Evolutionary conservation across 148 eudicot species (phyloP).

Genomic region (Drosera capensis): DNA sequence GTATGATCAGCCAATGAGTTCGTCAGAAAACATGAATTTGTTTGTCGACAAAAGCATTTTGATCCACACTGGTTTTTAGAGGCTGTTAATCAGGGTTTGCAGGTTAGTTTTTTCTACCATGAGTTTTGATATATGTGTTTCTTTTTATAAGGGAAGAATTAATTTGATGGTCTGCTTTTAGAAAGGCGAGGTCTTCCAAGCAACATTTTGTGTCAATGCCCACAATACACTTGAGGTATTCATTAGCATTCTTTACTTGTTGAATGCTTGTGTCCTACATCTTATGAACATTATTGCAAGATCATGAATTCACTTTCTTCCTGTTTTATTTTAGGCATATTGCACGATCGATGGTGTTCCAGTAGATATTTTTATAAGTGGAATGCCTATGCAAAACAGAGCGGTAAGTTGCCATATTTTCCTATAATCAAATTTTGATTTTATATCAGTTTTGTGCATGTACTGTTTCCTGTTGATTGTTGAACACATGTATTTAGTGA

Average conservation of each 20-base stretch:
- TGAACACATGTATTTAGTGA: too few relatives aligned
- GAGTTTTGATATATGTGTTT: neutral
- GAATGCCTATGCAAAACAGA: slow-evolving; percentile 66
- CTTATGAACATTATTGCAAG: neutral
- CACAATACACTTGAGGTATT: slow-evolving; percentile 76
- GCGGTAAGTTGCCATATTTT: slow-evolving; percentile 94
- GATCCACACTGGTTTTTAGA: slow-evolving; percentile 40
- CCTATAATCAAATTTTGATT: too few relatives aligned
- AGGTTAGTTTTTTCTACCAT: slow-evolving; percentile 24
- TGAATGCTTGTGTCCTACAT: neutral
- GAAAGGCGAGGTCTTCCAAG: slow-evolving; percentile 66
- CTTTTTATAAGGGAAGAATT: neutral
- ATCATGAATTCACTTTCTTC: neutral
- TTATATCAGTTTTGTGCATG: too few relatives aligned
- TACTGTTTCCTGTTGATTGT: too few relatives aligned
- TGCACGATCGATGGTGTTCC: slow-evolving; percentile 85
- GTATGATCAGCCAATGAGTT: slow-evolving; percentile 12
- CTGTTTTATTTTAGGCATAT: slow-evolving; percentile 42
- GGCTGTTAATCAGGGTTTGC: slow-evolving; percentile 32
- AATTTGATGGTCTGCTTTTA: slow-evolving; percentile 18
- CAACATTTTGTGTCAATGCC: slow-evolving; percentile 78
- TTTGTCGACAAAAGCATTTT: slow-evolving; percentile 22
- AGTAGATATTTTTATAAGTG: slow-evolving; percentile 55
- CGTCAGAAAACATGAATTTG: slow-evolving; percentile 14
- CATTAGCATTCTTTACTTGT: neutral